Evolutionary conservation across 768 basidiomycete species (phyloP), one percentile per base, ranked within the genome.

Genomic region (Mycena maculata): DNA sequence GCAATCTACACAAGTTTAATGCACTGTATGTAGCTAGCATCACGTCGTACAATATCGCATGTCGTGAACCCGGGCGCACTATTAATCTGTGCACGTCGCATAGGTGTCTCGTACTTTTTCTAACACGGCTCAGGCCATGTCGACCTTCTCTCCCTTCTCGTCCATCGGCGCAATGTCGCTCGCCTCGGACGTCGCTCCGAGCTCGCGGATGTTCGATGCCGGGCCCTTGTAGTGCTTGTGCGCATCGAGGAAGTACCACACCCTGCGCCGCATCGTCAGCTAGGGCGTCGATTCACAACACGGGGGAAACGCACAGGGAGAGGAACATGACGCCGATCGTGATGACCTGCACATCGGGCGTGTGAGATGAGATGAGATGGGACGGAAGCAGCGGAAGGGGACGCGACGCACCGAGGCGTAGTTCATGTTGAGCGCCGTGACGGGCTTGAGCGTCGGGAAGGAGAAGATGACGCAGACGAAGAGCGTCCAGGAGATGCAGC

Each of bases 391-490:
- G 38, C 12, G 44, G 20, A n/a, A 22, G 38, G 22, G 5, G 11
- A 41, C n/a, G n/a, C n/a, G 3, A 79, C 85, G 71, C 63, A 90
- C 91, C 31, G 90, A 86, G n/a, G 91, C 90, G 71, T 94, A 94
- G 75, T 94, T 93, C 91, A 94, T 93, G 64, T 89, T 92, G 31
- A 83, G 74, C 41, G 77, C 71, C n/a, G 90, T 92, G 20, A 93
- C 90, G 4, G 94, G 93, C 44, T 83, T 77, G 45, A 86, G 74
- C 6, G 88, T 91, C 1, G 93, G 93, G 71, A 94, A 79, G 44
- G 89, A 87, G 78, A 93, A 92, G 71, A 94, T 88, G 45, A 93
- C 83, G 63, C 81, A 84, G 38, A 93, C 84, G 76, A 92, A 92
- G 15, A 86, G 71, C 36, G 90, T 90, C 91, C 91, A 92, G 15